Percentiles rank a stretch among this genome's conserved stretches.
Evolutionary conservation across 2,329 filamentous ascomycete species (phyloP).

Genomic region (Clarireedia hainanense): DNA sequence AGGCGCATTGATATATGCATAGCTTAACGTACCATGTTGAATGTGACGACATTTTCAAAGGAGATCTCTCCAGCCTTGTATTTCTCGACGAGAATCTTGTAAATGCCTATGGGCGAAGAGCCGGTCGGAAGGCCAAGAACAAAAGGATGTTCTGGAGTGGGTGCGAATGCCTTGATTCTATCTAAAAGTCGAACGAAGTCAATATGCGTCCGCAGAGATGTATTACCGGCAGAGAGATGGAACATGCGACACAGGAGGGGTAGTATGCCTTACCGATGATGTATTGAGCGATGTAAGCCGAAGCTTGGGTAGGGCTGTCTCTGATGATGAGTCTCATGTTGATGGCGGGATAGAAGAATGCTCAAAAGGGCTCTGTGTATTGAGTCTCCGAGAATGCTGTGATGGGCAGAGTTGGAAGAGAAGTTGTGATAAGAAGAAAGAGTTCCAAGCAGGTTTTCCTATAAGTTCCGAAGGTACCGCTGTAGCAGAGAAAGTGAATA

Average conservation of each 20-base stretch:
- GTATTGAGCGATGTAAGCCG: constrained; percentile 72
- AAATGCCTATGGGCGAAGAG: constrained; percentile 71
- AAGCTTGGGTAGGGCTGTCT: constrained; percentile 60
- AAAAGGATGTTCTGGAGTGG: constrained; percentile 65
- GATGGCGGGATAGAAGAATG: background rate
- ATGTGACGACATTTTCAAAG: constrained; percentile 82
- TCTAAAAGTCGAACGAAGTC: constrained; percentile 35
- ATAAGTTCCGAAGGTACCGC: background rate
- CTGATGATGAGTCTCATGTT: constrained; percentile 77
- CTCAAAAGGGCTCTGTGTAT: background rate
- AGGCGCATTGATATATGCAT: background rate
- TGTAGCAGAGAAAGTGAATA: background rate
- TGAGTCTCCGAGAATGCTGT: background rate
- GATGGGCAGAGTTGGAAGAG: background rate
- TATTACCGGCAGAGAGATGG: background rate
- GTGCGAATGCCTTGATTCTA: constrained; percentile 69
- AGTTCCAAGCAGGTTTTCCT: too few species aligned
- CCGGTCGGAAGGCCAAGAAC: constrained; percentile 79
- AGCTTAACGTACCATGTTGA: constrained; percentile 65
- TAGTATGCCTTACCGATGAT: constrained; percentile 52
- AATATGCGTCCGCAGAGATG: background rate
- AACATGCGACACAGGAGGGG: background rate
- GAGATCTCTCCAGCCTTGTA: constrained; percentile 67
- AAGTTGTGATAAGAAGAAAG: background rate
- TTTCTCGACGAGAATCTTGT: constrained; percentile 64